A percentile compares a stretch with the other conserved stretches of the same genome.
These are phyloP conservation scores for Acanthamoeba triangularis DNA, from an alignment of 208 protist genomes.

Conservation along the genomic window DNA sequence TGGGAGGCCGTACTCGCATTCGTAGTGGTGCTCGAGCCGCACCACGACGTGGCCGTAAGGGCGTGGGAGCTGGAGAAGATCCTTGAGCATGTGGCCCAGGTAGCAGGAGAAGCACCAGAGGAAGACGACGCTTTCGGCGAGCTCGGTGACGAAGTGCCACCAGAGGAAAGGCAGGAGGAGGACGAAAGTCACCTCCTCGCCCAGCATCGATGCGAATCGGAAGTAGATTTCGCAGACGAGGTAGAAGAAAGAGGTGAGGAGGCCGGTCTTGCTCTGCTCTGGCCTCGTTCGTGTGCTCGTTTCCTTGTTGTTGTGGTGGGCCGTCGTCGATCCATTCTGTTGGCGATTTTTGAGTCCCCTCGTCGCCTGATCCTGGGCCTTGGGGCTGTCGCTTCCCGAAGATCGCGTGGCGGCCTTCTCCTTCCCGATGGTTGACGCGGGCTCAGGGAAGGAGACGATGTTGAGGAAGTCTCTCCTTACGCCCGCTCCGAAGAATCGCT, in stretches of 20 bases:
- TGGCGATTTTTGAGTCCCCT: not conserved
- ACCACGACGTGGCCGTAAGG: not conserved
- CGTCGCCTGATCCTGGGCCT: not conserved
- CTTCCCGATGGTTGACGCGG: not conserved
- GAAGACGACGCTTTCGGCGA: conserved; percentile 4
- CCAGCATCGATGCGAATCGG: conserved; percentile 15
- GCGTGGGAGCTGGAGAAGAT: not conserved
- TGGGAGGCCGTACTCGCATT: not conserved
- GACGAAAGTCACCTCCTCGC: conserved; percentile 15
- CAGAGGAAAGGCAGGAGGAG: conserved; percentile 15
- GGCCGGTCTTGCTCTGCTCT: not conserved
- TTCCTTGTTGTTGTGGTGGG: not conserved
- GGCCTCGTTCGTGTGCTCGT: not conserved
- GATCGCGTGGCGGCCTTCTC: not conserved
- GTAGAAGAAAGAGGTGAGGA: conserved; percentile 3
- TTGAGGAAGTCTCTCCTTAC: not conserved
- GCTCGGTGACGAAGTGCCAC: conserved; percentile 32
- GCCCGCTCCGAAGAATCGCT: not conserved
- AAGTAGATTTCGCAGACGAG: conserved; percentile 12
- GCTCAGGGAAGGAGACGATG: conserved; percentile 4
- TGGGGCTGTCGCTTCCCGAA: not conserved
- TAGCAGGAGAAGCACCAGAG: conserved; percentile 42
- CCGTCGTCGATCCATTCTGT: not conserved
- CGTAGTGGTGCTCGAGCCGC: conserved; percentile 16
- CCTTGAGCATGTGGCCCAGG: conserved; percentile 17